Base-by-base conservation (phyloP, 2,329 filamentous ascomycete species). In the Claviceps fusiformis region DNA sequence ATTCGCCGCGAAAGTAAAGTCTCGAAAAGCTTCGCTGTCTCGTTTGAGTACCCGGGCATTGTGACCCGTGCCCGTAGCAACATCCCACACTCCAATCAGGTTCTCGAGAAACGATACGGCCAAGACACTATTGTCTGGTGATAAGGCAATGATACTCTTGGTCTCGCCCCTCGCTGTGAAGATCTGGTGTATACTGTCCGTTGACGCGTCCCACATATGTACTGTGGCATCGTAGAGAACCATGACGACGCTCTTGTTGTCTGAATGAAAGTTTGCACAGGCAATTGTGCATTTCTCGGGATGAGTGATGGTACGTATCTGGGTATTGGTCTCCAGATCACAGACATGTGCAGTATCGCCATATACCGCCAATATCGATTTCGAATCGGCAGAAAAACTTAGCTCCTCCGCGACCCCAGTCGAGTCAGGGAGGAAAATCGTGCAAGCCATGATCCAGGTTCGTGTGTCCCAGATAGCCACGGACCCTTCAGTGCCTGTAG, bases 21-120 rank as follows among this genome's bases (percentile, higher is more conserved):
- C 56, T 17, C 56, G 48, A 13, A 58, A 58, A 5, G 54, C 54
- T 41, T 56, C 56, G 31, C 54, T 48, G 44, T 58, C 51, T 13
- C 56, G 43, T 46, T 56, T 58, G 43, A 58, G 54, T 37, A 58
- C 48, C 5, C 56, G 56, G 31, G 54, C 56, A 49, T 44, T 58
- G 47, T 58, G 50, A 19, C 56, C 56, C 29, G 54, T 54, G 37
- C 56, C 56, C 10, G 54, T 47, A 24, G 56, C 54, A 39, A 58
- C 49, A 27, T 58, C 54, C 54, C 56, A 58, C 44, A 58, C 15
- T 24, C 56, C 56, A 46, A 58, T 58, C 43, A 58, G 41, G 31
- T 58, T 58, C 11, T 58, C 48, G 8, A 58, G 56, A 46, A 58
- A 45, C 7, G 56, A 58, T 17, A 58, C 56, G 31, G 56, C 56